Evolutionary conservation across 2,329 filamentous ascomycete genomes (phyloP), one percentile per base, ranked within the genome.

Genomic region (Verticillium albo-atrum): DNA sequence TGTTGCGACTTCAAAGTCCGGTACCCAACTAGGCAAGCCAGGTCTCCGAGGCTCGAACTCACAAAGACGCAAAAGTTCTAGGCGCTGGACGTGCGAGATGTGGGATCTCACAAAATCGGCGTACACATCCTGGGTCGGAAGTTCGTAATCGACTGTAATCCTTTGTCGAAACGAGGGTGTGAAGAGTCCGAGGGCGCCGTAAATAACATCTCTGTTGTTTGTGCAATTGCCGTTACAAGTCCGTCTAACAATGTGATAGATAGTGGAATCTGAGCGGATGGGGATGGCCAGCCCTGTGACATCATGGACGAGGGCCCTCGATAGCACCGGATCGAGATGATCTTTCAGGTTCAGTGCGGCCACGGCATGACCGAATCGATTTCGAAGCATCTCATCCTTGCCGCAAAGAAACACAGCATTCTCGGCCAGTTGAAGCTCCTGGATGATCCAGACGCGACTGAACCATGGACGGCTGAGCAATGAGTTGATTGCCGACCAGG

Each of bases 361-460:
- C 6, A 37, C 35, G n/a, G 35, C 12, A 17, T 37, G 35, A 3
- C 35, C 35, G 35, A 37, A 37, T 6, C 14, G 6, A 15, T 37
- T 17, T 14, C 35, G 35, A 6, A 6, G 12, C 35, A 55, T 55
- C n/a, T 32, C 30, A 10, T 55, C 53, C 25, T 14, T 20, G 27
- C 53, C 53, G 28, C 53, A 55, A 17, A 64, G 47, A 60, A 54
- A 10, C n/a, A 51, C 26, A 25, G 17, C 30, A n/a, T 51, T n/a
- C 3, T 6, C 15, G 20, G 56, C 59, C 12, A 58, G 37, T 0
- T 51, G 50, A 2, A 59, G 25, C 30, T 61, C 60, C 17, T 61
- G 60, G 12, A 59, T 12, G 14, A 61, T 58, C 60, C 60, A 61
- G 23, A 56, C 42, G 10, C 60, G 27, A 9, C 20, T 32, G 52